phyloP scores from a whole-genome alignment of 2,329 filamentous ascomycete genomes.

The Tolypocladium ophioglossoides region DNA sequence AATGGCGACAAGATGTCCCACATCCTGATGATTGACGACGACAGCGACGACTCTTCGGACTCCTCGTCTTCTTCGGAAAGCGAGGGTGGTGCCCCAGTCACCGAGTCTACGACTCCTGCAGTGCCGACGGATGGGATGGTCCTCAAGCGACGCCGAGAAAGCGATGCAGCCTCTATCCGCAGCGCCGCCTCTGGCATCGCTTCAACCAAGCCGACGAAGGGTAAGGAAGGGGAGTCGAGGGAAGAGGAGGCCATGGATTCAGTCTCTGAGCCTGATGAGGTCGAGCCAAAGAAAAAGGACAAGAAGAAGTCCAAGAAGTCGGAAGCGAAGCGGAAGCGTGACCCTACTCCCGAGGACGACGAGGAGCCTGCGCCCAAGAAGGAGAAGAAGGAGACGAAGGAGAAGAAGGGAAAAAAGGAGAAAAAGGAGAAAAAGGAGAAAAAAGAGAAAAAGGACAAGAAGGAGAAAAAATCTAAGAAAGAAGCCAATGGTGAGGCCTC shows the following conservation, averaged over 20 bases:
- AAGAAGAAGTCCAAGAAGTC: conserved; percentile 12
- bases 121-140: conserved; percentile 18
- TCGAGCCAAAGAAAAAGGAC: conserved; percentile 12
- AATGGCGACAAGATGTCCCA: conserved; percentile 5
- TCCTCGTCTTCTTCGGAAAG: conserved; percentile 10
- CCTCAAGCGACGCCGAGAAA: conserved; percentile 20
- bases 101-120: conserved; percentile 9
- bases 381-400: conserved; percentile 13
- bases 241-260: conserved; percentile 4
- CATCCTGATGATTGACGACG: conserved; percentile 1
- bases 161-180: conserved; percentile 16
- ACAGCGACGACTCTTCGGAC: conserved; percentile 8
- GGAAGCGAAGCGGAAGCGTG: conserved; percentile 25
- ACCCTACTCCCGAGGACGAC: conserved; percentile 11
- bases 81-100: conserved; percentile 12
- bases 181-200: conserved; percentile 9
- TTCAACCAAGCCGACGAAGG: conserved; percentile 6
- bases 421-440: conserved; percentile 12
- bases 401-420: conserved; percentile 5
- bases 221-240: conserved; percentile 2
- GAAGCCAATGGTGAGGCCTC: conserved; percentile 11
- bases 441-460: conserved; percentile 1
- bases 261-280: background rate
- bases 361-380: conserved; percentile 10
- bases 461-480: conserved; percentile 7